Evolutionary conservation across 2,329 filamentous ascomycete genomes (phyloP).

Genomic region (Calonectria pteridis): DNA sequence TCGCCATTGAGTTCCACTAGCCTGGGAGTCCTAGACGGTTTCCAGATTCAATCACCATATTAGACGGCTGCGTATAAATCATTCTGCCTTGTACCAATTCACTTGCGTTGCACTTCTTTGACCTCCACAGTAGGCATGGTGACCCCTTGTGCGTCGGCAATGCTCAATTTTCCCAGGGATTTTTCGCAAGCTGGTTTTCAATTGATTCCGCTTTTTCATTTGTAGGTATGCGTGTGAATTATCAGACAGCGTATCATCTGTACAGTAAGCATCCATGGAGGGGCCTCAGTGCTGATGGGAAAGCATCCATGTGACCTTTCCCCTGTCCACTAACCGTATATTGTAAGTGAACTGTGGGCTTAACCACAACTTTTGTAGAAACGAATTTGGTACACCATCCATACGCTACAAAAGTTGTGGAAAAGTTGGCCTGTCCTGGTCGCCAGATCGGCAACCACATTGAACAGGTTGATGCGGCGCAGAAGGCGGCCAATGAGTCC

Average conservation of each 20-base stretch:
- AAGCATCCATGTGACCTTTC: slow-evolving; percentile 63
- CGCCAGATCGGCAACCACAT: slow-evolving; percentile 49
- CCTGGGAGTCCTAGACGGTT: slow-evolving; percentile 15
- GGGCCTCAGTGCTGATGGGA: background rate
- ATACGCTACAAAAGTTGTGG: slow-evolving; percentile 8
- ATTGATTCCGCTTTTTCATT: background rate
- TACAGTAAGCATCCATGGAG: too few species aligned
- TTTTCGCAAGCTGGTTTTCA: background rate
- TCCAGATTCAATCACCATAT: background rate
- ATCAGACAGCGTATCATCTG: background rate
- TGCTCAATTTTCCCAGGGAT: background rate
- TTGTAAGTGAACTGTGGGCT: slow-evolving; percentile 55
- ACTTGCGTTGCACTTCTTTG: background rate
- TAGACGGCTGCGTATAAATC: background rate
- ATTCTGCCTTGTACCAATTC: background rate
- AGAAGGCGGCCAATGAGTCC: slow-evolving; percentile 52
- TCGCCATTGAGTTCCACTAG: background rate
- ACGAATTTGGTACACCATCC: background rate
- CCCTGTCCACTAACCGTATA: slow-evolving; percentile 59
- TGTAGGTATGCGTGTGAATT: background rate
- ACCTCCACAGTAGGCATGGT: background rate
- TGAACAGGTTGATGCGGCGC: slow-evolving; percentile 44
- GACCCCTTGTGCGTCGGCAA: slow-evolving; percentile 1
- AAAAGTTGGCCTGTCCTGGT: slow-evolving; percentile 42
- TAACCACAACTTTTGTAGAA: slow-evolving; percentile 37